Percentiles rank a stretch among this genome's conserved stretches.
phyloP scores from a whole-genome alignment of 352 stramenopile species.

The Pythium folliculosum region DNA sequence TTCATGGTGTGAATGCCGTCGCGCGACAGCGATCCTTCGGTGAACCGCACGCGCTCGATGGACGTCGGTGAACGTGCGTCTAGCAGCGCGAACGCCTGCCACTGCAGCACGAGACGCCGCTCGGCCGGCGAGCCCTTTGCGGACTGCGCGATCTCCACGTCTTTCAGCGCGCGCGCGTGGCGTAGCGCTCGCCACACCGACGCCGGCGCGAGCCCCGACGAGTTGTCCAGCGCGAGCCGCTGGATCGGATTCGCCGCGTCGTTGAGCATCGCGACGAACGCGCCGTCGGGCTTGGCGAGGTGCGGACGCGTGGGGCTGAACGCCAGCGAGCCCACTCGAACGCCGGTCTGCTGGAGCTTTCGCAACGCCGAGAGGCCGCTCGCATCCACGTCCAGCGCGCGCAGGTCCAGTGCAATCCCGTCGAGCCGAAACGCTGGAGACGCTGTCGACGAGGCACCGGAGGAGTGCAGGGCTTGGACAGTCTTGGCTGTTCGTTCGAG shows the following conservation, averaged over 20 bases:
- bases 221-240: constrained; percentile 12
- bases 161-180: constrained; percentile 4
- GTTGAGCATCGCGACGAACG: constrained; percentile 4
- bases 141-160: constrained; percentile 20
- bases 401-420: constrained; percentile 7
- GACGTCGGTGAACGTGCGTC: constrained; percentile 19
- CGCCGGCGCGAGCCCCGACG: constrained; percentile 6
- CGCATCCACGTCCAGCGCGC: constrained; percentile 14
- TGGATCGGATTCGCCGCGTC: constrained; percentile 11
- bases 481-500: constrained; percentile 1
- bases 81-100: constrained; percentile 21
- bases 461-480: background rate
- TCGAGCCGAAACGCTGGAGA: constrained; percentile 3
- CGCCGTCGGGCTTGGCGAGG: background rate
- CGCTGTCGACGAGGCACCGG: background rate
- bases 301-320: constrained; percentile 6
- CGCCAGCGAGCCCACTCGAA: constrained; percentile 11
- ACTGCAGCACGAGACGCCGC: constrained; percentile 1
- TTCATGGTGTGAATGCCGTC: constrained; percentile 16
- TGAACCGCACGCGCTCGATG: constrained; percentile 21
- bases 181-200: constrained; percentile 14
- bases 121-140: background rate
- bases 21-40: constrained; percentile 3
- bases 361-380: background rate
- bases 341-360: constrained; percentile 1